Evolutionary conservation across 495 filamentous ascomycete genomes (phyloP), one percentile per base, ranked within the genome.

Genomic region (Glarea lozoyensis): DNA sequence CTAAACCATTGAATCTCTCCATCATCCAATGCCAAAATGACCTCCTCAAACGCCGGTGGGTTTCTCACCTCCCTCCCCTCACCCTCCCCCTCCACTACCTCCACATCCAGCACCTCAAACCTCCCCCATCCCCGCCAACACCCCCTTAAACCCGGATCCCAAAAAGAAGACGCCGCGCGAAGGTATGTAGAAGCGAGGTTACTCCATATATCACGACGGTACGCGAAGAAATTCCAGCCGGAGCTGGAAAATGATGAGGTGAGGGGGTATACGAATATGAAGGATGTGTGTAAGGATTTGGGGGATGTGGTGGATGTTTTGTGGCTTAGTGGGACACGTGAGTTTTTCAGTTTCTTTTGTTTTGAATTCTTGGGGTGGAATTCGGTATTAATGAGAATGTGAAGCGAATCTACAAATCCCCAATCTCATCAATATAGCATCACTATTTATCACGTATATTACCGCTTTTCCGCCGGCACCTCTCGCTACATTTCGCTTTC

Each of bases 321-420:
- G 6, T 95, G 88, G 88, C 67, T 82, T 18, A 82, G 75, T 31
- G 84, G 84, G 2, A 92, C 86, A 9, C 86, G 86, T 92, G 69
- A 48, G 86, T 55, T 16, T 48, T 16, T n/a, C 16, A n/a, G n/a
- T n/a, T n/a, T n/a, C n/a, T n/a, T n/a, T n/a, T n/a, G n/a, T n/a
- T n/a, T n/a, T n/a, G n/a, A n/a, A n/a, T n/a, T n/a, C n/a, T n/a
- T n/a, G n/a, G n/a, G n/a, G n/a, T n/a, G n/a, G n/a, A n/a, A n/a
- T n/a, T n/a, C n/a, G n/a, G n/a, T n/a, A n/a, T n/a, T n/a, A n/a
- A n/a, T n/a, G n/a, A n/a, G n/a, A n/a, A n/a, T 11, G 36, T 21
- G 32, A 20, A 24, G 86, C 88, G 23, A 76, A 73, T 29, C 67
- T 94, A n/a, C 86, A 94, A 64, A 78, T 87, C 10, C 82, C 86